Evolutionary conservation across 2,329 filamentous ascomycete species (phyloP).

Genomic region (Xylaria sp.): DNA sequence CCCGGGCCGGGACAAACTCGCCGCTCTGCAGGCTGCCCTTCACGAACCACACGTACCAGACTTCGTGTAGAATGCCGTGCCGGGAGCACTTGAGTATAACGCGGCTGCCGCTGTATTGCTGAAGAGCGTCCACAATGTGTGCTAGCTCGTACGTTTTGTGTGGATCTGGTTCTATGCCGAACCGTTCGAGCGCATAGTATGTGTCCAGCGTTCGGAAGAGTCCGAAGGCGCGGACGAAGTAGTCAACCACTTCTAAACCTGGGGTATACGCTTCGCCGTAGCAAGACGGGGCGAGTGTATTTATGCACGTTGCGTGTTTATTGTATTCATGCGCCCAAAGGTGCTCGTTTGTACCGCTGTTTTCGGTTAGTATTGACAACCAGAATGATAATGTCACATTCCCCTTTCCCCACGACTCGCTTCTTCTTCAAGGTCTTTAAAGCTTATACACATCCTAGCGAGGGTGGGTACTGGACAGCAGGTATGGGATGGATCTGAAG

Average conservation of each 20-base stretch:
- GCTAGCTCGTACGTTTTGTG: conserved; percentile 56
- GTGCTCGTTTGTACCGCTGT: conserved; percentile 54
- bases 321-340: conserved; percentile 78
- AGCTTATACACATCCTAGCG: background rate
- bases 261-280: conserved; percentile 64
- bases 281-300: conserved; percentile 72
- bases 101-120: conserved; percentile 57
- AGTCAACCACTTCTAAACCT: conserved; percentile 59
- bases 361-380: conserved; percentile 6
- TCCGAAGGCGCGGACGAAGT: conserved; percentile 56
- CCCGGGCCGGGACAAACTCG: conserved; percentile 58
- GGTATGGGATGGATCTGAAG: background rate
- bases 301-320: conserved; percentile 79
- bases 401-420: background rate
- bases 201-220: conserved; percentile 58
- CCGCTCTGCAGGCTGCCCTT: conserved; percentile 63
- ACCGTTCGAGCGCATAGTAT: conserved; percentile 53
- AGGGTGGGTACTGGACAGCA: background rate
- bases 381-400: background rate
- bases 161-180: conserved; percentile 53
- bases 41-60: conserved; percentile 66
- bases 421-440: background rate
- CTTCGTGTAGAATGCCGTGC: conserved; percentile 59
- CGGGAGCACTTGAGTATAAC: conserved; percentile 59
- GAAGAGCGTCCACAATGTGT: conserved; percentile 56